Evolutionary conservation across 2,329 filamentous ascomycete species (phyloP).

Genomic region (Colletotrichum abscissum): DNA sequence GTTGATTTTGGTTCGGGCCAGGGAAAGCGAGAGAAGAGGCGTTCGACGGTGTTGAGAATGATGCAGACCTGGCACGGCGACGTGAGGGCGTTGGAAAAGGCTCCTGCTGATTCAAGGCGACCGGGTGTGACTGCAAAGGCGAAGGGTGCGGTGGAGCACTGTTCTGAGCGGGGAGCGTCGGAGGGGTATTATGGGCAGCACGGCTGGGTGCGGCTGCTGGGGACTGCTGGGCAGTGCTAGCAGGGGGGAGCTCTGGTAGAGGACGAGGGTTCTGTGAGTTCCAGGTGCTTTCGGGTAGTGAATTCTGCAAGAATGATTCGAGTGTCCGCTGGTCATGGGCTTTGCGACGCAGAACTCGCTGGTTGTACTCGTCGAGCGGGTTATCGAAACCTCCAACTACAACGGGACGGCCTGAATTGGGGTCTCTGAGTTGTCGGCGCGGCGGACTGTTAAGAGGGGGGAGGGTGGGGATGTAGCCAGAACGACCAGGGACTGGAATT

Average conservation of each 20-base stretch:
- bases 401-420: conserved; percentile 25
- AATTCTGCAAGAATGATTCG: conserved; percentile 10
- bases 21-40: not conserved
- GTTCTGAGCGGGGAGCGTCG: conserved; percentile 14
- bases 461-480: conserved; percentile 31
- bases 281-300: not conserved
- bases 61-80: conserved; percentile 27
- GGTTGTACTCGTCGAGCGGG: conserved; percentile 21
- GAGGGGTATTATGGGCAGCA: conserved; percentile 20
- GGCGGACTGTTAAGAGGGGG: conserved; percentile 15
- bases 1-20: not conserved
- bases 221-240: conserved; percentile 5
- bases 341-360: conserved; percentile 28
- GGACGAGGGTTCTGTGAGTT: conserved; percentile 9
- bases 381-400: conserved; percentile 35
- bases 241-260: conserved; percentile 29
- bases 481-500: conserved; percentile 23
- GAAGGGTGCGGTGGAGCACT: conserved; percentile 32
- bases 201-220: conserved; percentile 14
- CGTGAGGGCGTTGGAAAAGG: conserved; percentile 12
- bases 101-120: conserved; percentile 27
- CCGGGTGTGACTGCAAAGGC: conserved; percentile 33
- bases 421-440: conserved; percentile 17
- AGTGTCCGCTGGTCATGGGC: not conserved
- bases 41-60: conserved; percentile 14